Conservation (phyloP, 73 alveolate species). For the Tetrahymena elliotti region DNA sequence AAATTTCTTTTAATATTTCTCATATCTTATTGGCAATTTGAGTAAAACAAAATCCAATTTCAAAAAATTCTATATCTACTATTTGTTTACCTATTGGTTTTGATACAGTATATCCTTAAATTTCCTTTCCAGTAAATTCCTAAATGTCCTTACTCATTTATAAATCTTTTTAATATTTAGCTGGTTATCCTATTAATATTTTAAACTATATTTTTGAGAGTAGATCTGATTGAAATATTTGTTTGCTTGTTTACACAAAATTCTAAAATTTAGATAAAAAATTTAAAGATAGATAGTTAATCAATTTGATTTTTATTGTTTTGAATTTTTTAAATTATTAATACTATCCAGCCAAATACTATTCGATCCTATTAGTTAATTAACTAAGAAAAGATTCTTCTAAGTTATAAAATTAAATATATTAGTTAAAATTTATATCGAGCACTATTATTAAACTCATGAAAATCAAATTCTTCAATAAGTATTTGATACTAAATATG, state of each 20-base stretch:
- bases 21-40: background rate
- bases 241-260: background rate
- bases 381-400: background rate
- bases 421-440: no score
- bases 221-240: background rate
- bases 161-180: background rate
- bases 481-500: no score
- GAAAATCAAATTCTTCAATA: background rate
- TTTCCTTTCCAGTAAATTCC: background rate
- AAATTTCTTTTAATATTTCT: background rate
- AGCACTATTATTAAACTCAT: background rate
- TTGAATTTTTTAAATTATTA: background rate
- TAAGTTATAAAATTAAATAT: background rate
- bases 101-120: background rate
- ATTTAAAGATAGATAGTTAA: background rate
- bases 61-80: background rate
- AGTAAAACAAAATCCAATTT: background rate
- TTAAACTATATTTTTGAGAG: background rate
- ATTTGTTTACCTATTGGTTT: background rate
- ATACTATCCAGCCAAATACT: background rate
- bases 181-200: background rate
- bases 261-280: background rate
- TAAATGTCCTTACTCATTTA: background rate
- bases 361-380: background rate
- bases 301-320: background rate